A percentile compares a stretch with the other conserved stretches of the same genome.
These are phyloP conservation scores for Flaveria bidentis DNA, from an alignment of 129 eudicot genomes.

Conservation along the genomic window DNA sequence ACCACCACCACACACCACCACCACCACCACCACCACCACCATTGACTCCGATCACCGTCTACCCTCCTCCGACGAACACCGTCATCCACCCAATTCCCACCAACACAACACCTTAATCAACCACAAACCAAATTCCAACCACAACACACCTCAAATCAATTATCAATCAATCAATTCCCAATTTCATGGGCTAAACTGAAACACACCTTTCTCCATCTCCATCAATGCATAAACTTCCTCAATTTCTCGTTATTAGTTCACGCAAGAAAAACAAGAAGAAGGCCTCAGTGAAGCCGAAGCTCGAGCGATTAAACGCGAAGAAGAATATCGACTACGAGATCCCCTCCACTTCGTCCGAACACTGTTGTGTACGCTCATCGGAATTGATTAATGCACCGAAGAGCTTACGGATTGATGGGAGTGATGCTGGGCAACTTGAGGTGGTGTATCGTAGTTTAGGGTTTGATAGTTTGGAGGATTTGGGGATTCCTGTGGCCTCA, in stretches of 20 bases:
- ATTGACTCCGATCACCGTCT: conserved; percentile 23
- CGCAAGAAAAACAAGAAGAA: conserved; percentile 42
- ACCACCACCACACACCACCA: conserved; percentile 19
- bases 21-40: conserved; percentile 23
- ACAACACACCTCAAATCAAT: background rate
- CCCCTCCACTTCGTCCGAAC: conserved; percentile 26
- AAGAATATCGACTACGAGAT: conserved; percentile 64
- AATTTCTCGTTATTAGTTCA: conserved; percentile 23
- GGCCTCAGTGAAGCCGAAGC: conserved; percentile 47
- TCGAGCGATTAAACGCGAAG: conserved; percentile 60
- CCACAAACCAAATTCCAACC: conserved; percentile 1
- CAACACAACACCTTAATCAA: conserved; percentile 1
- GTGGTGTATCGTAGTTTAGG: conserved; percentile 54
- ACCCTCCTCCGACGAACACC: conserved; percentile 18
- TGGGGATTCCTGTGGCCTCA: conserved; percentile 55
- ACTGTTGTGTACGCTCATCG: conserved; percentile 23
- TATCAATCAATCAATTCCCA: background rate
- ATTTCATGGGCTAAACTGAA: conserved; percentile 19
- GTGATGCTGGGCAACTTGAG: conserved; percentile 52
- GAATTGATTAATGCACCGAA: conserved; percentile 52
- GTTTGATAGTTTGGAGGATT: conserved; percentile 69
- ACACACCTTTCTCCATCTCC: background rate
- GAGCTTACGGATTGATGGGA: conserved; percentile 75
- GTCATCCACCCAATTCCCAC: conserved; percentile 9
- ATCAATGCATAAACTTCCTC: conserved; percentile 35